These are phyloP conservation scores for Marasmius fiardii DNA, from an alignment of 1,284 basidiomycete species.

Conservation along the genomic window DNA sequence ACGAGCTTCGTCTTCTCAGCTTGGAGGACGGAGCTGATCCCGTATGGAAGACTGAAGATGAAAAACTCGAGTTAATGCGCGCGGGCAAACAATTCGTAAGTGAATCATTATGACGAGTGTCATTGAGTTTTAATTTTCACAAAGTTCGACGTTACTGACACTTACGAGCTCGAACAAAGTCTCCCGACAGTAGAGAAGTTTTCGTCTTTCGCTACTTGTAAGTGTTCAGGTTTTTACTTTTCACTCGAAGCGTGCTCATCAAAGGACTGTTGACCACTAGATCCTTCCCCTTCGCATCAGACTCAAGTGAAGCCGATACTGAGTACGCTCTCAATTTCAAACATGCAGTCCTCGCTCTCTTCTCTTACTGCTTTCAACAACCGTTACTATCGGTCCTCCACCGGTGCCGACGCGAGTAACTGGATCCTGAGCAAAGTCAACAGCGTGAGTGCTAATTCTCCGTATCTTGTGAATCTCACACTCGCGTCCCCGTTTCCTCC, in stretches of 20 bases:
- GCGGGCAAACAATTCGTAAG: slow-evolving; percentile 31
- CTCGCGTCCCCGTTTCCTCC: too few species aligned
- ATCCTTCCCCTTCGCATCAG: slow-evolving; percentile 36
- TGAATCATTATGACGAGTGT: not conserved
- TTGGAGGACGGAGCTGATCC: slow-evolving; percentile 39
- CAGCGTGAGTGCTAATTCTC: not conserved
- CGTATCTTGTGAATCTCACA: not conserved
- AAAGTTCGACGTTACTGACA: slow-evolving; percentile 48
- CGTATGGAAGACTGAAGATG: slow-evolving; percentile 47
- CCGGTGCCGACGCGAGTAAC: slow-evolving; percentile 35
- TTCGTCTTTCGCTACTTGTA: slow-evolving; percentile 27
- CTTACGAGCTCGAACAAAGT: slow-evolving; percentile 44
- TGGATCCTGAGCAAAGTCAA: slow-evolving; percentile 26
- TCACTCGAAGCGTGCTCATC: not conserved
- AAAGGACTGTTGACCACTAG: slow-evolving; percentile 22
- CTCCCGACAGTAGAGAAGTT: slow-evolving; percentile 13
- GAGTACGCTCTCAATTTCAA: slow-evolving; percentile 35
- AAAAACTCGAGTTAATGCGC: slow-evolving; percentile 31
- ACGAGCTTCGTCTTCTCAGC: slow-evolving; percentile 47
- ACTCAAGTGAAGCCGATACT: slow-evolving; percentile 33
- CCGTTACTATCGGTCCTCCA: slow-evolving; percentile 40
- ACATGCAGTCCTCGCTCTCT: slow-evolving; percentile 37
- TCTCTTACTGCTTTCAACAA: slow-evolving; percentile 42
- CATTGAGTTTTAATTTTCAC: not conserved
- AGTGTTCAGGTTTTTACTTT: slow-evolving; percentile 10